Base-by-base conservation (phyloP, 202 grass and related monocot species). In the Musa balbisiana region DNA sequence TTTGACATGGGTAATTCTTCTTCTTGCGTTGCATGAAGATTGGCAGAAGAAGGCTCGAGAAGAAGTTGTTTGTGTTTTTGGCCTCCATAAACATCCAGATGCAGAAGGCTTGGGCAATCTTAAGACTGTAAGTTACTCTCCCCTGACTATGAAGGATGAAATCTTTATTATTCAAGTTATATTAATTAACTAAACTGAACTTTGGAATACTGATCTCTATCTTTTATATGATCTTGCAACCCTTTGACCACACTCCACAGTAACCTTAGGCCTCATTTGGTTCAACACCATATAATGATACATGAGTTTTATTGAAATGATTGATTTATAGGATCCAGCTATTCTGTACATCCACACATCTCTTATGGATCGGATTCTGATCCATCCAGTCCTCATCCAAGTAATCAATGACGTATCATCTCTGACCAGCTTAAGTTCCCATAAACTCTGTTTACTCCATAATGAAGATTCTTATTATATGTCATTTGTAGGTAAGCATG, bases 1-100 rank as follows among this genome's bases (percentile, higher is more conserved):
- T 62, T 80, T 92, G 80, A 92, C 92, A 70, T 96, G 92, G 89
- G 81, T 78, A 55, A 81, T 82, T 71, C 85, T 96, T 84, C 83
- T 96, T 80, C 80, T 96, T 73, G 83, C 85, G 55, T 80, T 88
- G 25, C 85, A 96, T 83, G 73, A 81, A 84, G 87, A 92, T 63
- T 92, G 92, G 92, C 92, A 96, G 83, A 67, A 76, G 17, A 92
- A 88, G 72, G 89, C 85, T 13, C 83, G 89, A 1, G 68, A 87
- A 23, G 92, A 96, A 73, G 87, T 96, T 53, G 54, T 69, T 74
- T 26, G 77, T 63, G 89, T 82, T 75, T 96, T 89, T 54, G 79
- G 85, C 25, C 86, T 81, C 71, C 29, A 73, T 20, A 53, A 65
- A 75, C 58, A 75, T 65, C 89, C 85, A 49, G 83, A 33, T 53